phyloP scores from a whole-genome alignment of 1,139 yeast species.

The Saccharomycopsis hybrid region DNA sequence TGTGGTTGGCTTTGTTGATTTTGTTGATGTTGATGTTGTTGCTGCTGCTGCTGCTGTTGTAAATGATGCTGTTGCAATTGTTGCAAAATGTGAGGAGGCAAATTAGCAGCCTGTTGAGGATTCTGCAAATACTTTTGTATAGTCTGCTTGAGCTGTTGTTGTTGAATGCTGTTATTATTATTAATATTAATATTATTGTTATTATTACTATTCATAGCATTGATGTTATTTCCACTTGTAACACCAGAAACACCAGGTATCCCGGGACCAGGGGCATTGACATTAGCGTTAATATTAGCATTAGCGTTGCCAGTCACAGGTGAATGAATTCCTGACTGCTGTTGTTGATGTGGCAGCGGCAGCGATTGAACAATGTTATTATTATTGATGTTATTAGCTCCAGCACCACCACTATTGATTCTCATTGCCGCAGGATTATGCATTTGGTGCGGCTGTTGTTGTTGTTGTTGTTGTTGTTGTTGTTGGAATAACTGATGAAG shows the following conservation, averaged over 20 bases:
- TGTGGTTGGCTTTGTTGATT: constrained; percentile 19
- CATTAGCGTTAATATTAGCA: too few species aligned
- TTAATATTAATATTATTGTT: not conserved
- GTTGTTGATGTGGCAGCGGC: too few species aligned
- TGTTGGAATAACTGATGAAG: constrained; percentile 15
- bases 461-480: constrained; percentile 8
- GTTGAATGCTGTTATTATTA: constrained; percentile 1
- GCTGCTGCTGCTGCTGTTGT: constrained; percentile 13
- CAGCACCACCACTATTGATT: not conserved
- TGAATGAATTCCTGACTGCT: too few species aligned
- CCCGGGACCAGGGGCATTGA: too few species aligned
- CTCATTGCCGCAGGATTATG: not conserved
- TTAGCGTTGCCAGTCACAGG: too few species aligned
- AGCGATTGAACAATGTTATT: too few species aligned
- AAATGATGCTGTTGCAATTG: constrained; percentile 12
- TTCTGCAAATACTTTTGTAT: constrained; percentile 15
- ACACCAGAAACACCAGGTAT: not conserved
- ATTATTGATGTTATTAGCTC: too few species aligned
- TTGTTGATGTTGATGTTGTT: constrained; percentile 20
- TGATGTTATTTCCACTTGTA: not conserved
- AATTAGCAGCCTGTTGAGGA: constrained; percentile 13
- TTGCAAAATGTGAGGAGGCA: constrained; percentile 13
- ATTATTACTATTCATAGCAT: not conserved
- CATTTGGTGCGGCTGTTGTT: constrained; percentile 2
- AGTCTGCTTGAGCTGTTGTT: constrained; percentile 11